Evolutionary conservation across 2,329 filamentous ascomycete genomes (phyloP).

Genomic region (Epichloe gansuensis): DNA sequence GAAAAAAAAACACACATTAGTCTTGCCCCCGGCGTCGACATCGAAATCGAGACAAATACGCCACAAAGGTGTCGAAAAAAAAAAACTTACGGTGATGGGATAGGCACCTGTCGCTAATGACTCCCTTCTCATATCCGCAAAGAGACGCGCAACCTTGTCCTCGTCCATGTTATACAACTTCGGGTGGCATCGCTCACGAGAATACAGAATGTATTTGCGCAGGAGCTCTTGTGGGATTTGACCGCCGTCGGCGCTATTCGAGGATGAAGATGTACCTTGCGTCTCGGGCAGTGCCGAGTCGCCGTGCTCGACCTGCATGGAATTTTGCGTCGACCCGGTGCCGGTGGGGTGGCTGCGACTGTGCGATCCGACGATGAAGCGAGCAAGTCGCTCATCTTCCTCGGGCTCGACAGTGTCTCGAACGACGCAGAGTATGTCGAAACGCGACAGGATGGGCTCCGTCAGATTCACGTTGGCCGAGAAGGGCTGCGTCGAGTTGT

Average conservation of each 20-base stretch:
- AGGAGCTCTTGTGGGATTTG: constrained; percentile 84
- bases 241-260: constrained; percentile 40
- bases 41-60: neutral
- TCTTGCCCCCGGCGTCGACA: constrained; percentile 1
- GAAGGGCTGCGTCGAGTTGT: constrained; percentile 93
- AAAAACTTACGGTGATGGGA: constrained; percentile 76
- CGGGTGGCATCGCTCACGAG: constrained; percentile 74
- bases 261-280: constrained; percentile 12
- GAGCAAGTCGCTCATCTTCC: constrained; percentile 85
- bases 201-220: constrained; percentile 93
- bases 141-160: constrained; percentile 87
- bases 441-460: constrained; percentile 93
- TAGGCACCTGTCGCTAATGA: constrained; percentile 89
- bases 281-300: constrained; percentile 33
- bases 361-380: constrained; percentile 91
- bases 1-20: neutral
- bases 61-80: neutral
- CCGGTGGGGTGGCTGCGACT: constrained; percentile 69
- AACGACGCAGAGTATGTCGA: constrained; percentile 93
- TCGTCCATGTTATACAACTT: constrained; percentile 97
- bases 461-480: constrained; percentile 93
- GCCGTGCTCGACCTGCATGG: constrained; percentile 52
- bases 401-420: constrained; percentile 85
- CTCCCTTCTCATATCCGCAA: constrained; percentile 92
- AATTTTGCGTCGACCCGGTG: constrained; percentile 31